A percentile compares a stretch with the other conserved stretches of the same genome.
phyloP scores from a whole-genome alignment of 371 early-diverging fungal genomes.

The Batkoa obscura region DNA sequence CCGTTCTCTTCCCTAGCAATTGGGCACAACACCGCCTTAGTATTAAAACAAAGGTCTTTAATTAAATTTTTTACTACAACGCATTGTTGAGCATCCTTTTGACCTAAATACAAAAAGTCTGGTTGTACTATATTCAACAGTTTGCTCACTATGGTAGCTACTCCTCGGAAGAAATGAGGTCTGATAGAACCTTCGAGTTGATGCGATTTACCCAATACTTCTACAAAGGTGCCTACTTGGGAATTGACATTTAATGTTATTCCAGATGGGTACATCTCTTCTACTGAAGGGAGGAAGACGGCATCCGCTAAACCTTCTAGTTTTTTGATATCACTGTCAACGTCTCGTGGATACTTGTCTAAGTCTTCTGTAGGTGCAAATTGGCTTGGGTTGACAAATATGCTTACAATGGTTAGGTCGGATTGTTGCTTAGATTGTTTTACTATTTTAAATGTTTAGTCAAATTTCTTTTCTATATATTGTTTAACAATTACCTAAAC shows the following conservation, averaged over 20 bases:
- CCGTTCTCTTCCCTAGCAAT: conserved; percentile 72
- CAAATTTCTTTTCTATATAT: too few relatives aligned
- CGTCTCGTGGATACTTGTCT: conserved; percentile 73
- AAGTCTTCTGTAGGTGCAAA: conserved; percentile 93
- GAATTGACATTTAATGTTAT: conserved; percentile 50
- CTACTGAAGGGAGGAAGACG: conserved; percentile 62
- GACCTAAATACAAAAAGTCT: conserved; percentile 72
- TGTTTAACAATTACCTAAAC: conserved; percentile 25
- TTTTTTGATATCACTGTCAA: conserved; percentile 46
- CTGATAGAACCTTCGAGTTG: conserved; percentile 82
- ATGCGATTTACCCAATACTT: conserved; percentile 70
- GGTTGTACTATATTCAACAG: conserved; percentile 82
- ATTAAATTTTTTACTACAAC: conserved; percentile 64
- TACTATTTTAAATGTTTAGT: conserved; percentile 15
- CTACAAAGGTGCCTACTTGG: conserved; percentile 81
- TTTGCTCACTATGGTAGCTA: conserved; percentile 87
- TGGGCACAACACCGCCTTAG: conserved; percentile 47
- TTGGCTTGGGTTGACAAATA: conserved; percentile 95
- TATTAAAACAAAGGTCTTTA: conserved; percentile 61
- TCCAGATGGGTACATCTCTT: conserved; percentile 86
- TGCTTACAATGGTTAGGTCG: conserved; percentile 56
- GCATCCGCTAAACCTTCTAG: conserved; percentile 28
- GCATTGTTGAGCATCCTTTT: conserved; percentile 95
- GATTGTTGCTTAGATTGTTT: conserved; percentile 31
- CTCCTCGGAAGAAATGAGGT: conserved; percentile 95